A percentile compares a stretch with the other conserved stretches of the same genome.
Evolutionary conservation across 176 grass and related monocot species (phyloP).

Genomic region (Carex myosuroides): DNA sequence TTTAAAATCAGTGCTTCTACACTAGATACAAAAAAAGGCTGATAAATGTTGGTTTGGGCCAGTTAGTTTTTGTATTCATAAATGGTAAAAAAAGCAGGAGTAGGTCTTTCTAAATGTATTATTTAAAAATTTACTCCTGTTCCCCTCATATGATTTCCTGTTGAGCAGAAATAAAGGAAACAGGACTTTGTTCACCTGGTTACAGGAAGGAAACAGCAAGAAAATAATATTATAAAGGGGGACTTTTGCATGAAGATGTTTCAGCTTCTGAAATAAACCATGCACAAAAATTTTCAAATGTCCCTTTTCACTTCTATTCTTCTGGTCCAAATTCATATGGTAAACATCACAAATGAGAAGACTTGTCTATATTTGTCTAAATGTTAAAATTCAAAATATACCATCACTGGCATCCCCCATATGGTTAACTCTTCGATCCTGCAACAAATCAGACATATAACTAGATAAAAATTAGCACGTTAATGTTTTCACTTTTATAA

Average conservation of each 20-base stretch:
- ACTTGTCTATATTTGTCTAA: neutral
- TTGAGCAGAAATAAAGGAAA: neutral
- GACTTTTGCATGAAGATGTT: neutral
- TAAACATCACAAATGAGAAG: neutral
- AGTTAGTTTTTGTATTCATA: neutral
- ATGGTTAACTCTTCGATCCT: slow-evolving; percentile 23
- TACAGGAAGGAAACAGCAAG: neutral
- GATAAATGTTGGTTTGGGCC: neutral
- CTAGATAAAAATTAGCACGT: neutral
- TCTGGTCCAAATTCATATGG: neutral
- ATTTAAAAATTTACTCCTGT: neutral
- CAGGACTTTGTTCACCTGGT: neutral
- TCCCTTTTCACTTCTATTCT: neutral
- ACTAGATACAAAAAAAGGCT: neutral
- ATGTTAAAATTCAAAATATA: slow-evolving; percentile 12
- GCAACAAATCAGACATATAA: slow-evolving; percentile 6
- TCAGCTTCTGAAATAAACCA: neutral
- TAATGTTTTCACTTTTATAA: neutral
- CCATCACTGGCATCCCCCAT: slow-evolving; percentile 9
- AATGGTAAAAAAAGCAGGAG: neutral
- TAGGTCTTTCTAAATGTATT: neutral
- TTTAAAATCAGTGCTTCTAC: neutral
- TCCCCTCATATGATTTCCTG: neutral
- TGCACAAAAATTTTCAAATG: neutral
- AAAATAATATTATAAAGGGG: neutral